Base-by-base conservation (phyloP, 768 basidiomycete genomes). In the Suillus ampliporus region DNA sequence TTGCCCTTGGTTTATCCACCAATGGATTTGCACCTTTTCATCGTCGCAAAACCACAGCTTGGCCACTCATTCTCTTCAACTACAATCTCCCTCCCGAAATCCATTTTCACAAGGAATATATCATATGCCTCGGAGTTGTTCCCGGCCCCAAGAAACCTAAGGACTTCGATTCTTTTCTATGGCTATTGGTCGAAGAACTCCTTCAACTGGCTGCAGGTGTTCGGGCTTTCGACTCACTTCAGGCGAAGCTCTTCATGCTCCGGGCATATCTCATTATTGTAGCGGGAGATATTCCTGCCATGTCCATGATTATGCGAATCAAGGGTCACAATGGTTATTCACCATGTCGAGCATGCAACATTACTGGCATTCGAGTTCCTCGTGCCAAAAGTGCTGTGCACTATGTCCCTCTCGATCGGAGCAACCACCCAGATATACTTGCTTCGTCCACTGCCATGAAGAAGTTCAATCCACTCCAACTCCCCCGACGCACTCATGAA, bases 1-100 rank as follows among this genome's bases (percentile, higher is more conserved):
- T 85, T 38, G 81, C 83, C 0, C 72, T 84, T 9, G 78, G 74
- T 0, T 59, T 83, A 2, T 78, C 78, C 2, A 74, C 76, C 0
- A 81, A 86, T 69, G 79, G 83, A 1, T 82, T 82, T 68, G 66
- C 68, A 0, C 75, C 78, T 7, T 81, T 77, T 65, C 76, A 77
- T 28, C 65, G 70, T 4, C 69, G 74, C 0, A 73, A 72, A 10
- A 61, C 68, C 5, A 80, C 81, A 0, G 71, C 67, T n/a, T 83
- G 81, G 77, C 83, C 81, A 1, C 58, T 84, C 14, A 68, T 84
- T 34, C 14, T 79, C 1, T 72, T 77, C 64, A 79, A 80, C 62
- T 78, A 76, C 67, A 83, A 83, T 60, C 70, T 83, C 2, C 74
- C 75, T 2, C 81, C 81, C 0, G 77, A 78, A 9, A 67, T 77